Evolutionary conservation across 768 basidiomycete genomes (phyloP).

Genomic region (Mycena metata): DNA sequence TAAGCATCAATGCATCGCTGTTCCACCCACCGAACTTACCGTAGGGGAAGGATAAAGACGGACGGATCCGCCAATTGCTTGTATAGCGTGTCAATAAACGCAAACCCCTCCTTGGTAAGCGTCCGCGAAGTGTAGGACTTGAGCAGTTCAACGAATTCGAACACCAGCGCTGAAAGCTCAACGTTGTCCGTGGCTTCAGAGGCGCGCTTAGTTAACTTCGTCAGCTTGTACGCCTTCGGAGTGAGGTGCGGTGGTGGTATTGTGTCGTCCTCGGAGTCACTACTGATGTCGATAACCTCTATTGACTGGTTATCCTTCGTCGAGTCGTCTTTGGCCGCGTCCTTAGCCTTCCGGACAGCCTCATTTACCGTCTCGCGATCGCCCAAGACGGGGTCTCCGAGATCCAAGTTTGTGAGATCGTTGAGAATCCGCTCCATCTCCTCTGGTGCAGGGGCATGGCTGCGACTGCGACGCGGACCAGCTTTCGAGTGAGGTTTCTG

Average conservation of each 20-base stretch:
- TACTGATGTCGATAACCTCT: conserved; percentile 65
- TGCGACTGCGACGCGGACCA: conserved; percentile 54
- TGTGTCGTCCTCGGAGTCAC: conserved; percentile 51
- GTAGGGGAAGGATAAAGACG: conserved; percentile 67
- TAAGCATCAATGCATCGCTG: conserved; percentile 11
- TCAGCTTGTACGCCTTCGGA: conserved; percentile 69
- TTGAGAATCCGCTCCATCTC: conserved; percentile 71
- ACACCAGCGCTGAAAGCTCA: conserved; percentile 65
- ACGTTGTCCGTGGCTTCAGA: conserved; percentile 66
- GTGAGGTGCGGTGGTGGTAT: conserved; percentile 49
- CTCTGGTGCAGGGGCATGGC: conserved; percentile 54
- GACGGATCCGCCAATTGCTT: conserved; percentile 81
- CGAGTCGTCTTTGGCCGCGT: conserved; percentile 46
- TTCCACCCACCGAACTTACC: conserved; percentile 52
- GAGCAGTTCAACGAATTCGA: conserved; percentile 73
- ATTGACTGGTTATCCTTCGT: conserved; percentile 30
- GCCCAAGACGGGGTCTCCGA: conserved; percentile 65
- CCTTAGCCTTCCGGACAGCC: conserved; percentile 51
- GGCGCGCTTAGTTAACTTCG: conserved; percentile 59
- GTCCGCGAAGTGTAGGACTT: conserved; percentile 71
- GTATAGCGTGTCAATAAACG: conserved; percentile 76
- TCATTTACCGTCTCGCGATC: conserved; percentile 64
- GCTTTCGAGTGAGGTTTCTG: conserved; percentile 46
- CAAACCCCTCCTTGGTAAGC: conserved; percentile 62
- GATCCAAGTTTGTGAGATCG: conserved; percentile 70